Base-by-base conservation (phyloP, 2,329 filamentous ascomycete genomes). In the Alternaria ethzedia region DNA sequence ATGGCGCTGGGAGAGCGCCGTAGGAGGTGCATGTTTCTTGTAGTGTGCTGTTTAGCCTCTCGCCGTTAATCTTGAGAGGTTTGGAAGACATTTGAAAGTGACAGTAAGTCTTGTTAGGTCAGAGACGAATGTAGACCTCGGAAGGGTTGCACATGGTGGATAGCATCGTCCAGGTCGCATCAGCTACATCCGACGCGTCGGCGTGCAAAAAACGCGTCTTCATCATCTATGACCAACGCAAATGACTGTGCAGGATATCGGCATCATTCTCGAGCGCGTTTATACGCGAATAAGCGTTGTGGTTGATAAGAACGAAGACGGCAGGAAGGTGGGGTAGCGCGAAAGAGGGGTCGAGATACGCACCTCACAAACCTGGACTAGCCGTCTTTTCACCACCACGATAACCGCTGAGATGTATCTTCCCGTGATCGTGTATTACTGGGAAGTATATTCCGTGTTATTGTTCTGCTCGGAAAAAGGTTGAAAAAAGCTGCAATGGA, bases 21-120 rank as follows among this genome's bases (percentile, higher is more conserved):
- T 74, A 74, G 66, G 61, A 60, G 13, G 74, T 67, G 60, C 75
- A 76, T 10, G 74, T 76, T 10, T 65, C 64, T 50, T 76, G 72
- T 2, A 75, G 56, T 1, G 68, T 76, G 20, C 49, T 50, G 23
- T 75, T 75, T 8, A 75, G 61, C 9, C 70, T 69, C 3, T 68
- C 66, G 20, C 64, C 68, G 44, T 77, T 74, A 50, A 76, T 71
- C n/a, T 67, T 69, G 2, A 67, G 49, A 1, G 15, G 3, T 17
- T 41, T 20, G 2, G 32, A 20, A 30, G 59, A 15, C 69, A 72
- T n/a, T n/a, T n/a, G n/a, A n/a, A n/a, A n/a, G n/a, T n/a, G n/a
- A n/a, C n/a, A n/a, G n/a, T n/a, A n/a, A n/a, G n/a, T n/a, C n/a
- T n/a, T n/a, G n/a, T n/a, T n/a, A n/a, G n/a, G n/a, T n/a, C n/a